Base-by-base conservation (phyloP, 768 basidiomycete species). In the Tylopilus sp. region DNA sequence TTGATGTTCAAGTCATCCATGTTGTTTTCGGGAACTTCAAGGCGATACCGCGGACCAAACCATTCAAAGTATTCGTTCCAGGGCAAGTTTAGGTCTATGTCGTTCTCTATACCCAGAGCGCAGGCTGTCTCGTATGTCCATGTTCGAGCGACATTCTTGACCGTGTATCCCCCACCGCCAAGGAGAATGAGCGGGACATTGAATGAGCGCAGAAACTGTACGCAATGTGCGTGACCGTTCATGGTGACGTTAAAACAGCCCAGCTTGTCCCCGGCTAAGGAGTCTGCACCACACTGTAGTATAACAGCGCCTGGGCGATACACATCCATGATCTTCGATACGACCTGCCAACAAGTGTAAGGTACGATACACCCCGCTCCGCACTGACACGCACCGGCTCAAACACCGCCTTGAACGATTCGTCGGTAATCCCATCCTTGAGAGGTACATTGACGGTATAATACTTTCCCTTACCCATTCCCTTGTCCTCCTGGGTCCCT, bases 61-160 rank as follows among this genome's bases (percentile, higher is more conserved):
- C 94, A 99, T 68, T 98, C 95, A 65, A 98, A 91, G 67, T 93
- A 95, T 58, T 85, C 81, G 68, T 86, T 90, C 82, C 84, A 92
- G 2, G 89, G 90, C 51, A 93, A 70, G 58, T 89, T 86, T 18
- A 79, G 77, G 63, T 91, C 85, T 48, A 90, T 85, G 12, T 79
- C 79, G 38, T 89, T 74, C 63, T 94, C 87, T 40, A 88, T 79
- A 2, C 91, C 95, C n/a, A 94, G 79, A 20, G 92, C 91, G 61
- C 95, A 88, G 1, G 93, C 95, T 0, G 97, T 99, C 69, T 99
- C 95, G 73, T 91, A 95, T 26, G 94, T 86, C 95, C 95, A 99
- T 31, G 87, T 83, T 40, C 92, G 79, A 6, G 92, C 91, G 18
- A 98, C 94, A 63, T 99, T 99, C 69, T 95, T 92, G 39, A 95